Evolutionary conservation across 73 alveolate genomes (phyloP).

Genomic region (Symbiodinium pilosum): DNA sequence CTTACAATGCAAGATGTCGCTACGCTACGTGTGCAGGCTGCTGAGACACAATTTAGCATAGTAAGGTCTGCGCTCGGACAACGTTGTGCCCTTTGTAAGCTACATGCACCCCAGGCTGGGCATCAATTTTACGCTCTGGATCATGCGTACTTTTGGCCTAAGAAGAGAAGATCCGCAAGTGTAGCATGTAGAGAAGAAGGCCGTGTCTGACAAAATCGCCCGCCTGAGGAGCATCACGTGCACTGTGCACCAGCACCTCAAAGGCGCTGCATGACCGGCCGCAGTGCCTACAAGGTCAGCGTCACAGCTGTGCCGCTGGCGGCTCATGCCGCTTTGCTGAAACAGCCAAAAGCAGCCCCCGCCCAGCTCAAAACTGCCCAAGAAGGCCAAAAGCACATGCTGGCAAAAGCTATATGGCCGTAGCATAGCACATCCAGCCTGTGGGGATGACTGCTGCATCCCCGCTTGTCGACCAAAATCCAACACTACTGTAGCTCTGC

Average conservation of each 20-base stretch:
- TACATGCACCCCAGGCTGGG: background rate
- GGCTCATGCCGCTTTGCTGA: slow-evolving; percentile 25
- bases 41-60: no score
- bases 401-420: background rate
- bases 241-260: slow-evolving; percentile 6
- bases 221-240: background rate
- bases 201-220: no score
- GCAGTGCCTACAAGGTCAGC: slow-evolving; percentile 16
- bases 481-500: background rate
- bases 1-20: no score
- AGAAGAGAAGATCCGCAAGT: no score
- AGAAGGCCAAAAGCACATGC: background rate
- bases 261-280: background rate
- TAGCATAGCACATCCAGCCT: no score
- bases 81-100: background rate
- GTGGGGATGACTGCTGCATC: slow-evolving; percentile 23
- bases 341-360: slow-evolving; percentile 16
- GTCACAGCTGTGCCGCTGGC: slow-evolving; percentile 19
- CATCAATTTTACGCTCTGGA: no score
- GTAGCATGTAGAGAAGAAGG: no score
- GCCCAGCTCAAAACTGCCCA: slow-evolving; percentile 24
- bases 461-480: no score
- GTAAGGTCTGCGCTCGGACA: background rate
- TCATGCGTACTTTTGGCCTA: no score
- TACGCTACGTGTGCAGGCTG: no score